Evolutionary conservation across 345 rosid species (phyloP).

Genomic region (Trapa bicornis): DNA sequence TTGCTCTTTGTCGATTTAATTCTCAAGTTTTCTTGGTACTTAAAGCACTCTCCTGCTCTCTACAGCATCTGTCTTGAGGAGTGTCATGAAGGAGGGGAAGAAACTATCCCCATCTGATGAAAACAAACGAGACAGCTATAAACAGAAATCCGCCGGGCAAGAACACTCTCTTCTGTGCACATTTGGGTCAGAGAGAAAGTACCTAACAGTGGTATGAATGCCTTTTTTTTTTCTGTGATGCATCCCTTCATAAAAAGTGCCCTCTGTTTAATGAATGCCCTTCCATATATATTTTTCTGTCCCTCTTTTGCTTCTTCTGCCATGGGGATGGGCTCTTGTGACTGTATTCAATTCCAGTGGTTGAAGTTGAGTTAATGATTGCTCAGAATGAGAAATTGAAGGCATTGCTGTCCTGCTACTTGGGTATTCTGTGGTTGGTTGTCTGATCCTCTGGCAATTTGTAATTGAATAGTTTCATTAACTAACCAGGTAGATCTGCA

Average conservation of each 20-base stretch:
- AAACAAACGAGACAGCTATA: conserved; percentile 66
- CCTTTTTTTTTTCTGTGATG: background rate
- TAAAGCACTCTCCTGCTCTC: conserved; percentile 8
- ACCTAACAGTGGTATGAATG: conserved; percentile 55
- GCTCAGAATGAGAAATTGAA: background rate
- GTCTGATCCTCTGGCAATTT: conserved; percentile 4
- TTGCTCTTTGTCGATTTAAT: background rate
- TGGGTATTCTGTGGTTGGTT: background rate
- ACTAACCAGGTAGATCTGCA: conserved; percentile 64
- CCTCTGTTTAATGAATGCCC: too few relatives aligned
- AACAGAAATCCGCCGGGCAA: conserved; percentile 24
- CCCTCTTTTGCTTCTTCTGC: background rate
- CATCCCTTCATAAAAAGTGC: background rate
- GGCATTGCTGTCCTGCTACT: background rate
- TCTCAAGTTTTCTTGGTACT: background rate
- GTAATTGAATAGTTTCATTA: conserved; percentile 7
- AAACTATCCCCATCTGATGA: conserved; percentile 65
- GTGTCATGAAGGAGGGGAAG: conserved; percentile 73
- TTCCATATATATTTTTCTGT: background rate
- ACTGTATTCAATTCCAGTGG: background rate
- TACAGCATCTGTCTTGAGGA: conserved; percentile 86
- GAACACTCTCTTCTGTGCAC: conserved; percentile 35
- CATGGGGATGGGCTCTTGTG: background rate
- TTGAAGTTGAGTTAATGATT: background rate
- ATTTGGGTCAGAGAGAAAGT: conserved; percentile 58